Base-by-base conservation (phyloP, 2,329 filamentous ascomycete species). In the Lecanicillium sp. region DNA sequence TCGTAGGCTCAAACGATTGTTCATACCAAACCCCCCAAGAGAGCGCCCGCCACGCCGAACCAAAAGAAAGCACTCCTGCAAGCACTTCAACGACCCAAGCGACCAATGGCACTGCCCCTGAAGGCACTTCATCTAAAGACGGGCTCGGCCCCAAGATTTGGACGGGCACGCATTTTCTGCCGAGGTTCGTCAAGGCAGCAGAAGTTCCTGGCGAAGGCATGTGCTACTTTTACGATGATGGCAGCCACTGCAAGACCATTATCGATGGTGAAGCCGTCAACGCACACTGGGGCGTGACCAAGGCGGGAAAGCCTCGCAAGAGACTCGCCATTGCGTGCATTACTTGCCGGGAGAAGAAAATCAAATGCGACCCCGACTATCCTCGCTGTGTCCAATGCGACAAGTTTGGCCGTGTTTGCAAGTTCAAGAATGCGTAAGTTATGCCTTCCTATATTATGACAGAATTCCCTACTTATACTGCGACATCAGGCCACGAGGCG, bases 301-400 rank as follows among this genome's bases (percentile, higher is more conserved):
- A 95, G 63, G 88, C 89, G 3, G 89, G 89, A 12, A 95, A 94
- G 64, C 88, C 89, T 34, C 78, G 89, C 48, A 95, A 95, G 65
- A 75, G 89, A 41, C 70, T 95, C 41, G 88, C 89, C 17, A 88
- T 94, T 57, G 87, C 87, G n/a, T 95, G 89, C 55, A 73, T 94
- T 42, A 92, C 87, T 11, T 95, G 89, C 58, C 78, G 89, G 36
- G 88, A 95, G 64, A 95, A 95, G 77, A 95, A 95, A 70, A 94
- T 95, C 65, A 95, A 94, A 60, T 95, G 89, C 54, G 87, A 95
- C 48, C 89, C 88, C 2, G 87, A 89, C 50, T 83, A 78, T 47
- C 85, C 85, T 29, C 87, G 86, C 49, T 95, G 89, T 51, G 76
- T 89, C 38, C 88, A 95, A 62, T 95, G 89, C 58, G 83, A 92